Conservation (phyloP, 2,329 filamentous ascomycete genomes). For the Xylaria sp. region DNA sequence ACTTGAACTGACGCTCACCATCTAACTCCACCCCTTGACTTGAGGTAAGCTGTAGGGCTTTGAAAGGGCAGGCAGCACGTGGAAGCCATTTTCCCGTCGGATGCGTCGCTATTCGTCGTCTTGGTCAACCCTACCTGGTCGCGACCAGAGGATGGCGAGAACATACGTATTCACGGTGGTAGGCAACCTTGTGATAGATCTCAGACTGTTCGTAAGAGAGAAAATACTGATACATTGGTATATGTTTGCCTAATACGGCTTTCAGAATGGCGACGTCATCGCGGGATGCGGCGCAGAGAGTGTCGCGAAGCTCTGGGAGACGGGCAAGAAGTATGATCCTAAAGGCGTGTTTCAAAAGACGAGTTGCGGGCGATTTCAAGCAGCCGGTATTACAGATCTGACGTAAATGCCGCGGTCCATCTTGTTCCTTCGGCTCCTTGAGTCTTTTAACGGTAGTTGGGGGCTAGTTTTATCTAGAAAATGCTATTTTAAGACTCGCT, state of each 20-base stretch:
- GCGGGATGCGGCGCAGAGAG: conserved; percentile 14
- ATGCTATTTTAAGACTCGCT: too few species aligned
- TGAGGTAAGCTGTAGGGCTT: conserved; percentile 22
- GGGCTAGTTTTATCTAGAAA: too few species aligned
- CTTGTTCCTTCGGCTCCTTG: too few species aligned
- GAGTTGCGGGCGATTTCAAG: conserved; percentile 24
- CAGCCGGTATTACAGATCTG: too few species aligned
- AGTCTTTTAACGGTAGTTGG: too few species aligned
- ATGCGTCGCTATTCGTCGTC: conserved; percentile 26
- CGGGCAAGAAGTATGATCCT: conserved; percentile 20
- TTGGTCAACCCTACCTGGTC: conserved; percentile 28
- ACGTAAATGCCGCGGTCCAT: too few species aligned
- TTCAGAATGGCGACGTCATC: conserved; percentile 13
- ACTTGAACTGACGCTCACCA: conserved; percentile 11
- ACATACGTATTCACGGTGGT: conserved; percentile 21
- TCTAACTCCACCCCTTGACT: conserved; percentile 26
- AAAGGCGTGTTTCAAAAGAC: conserved; percentile 18
- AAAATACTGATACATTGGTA: conserved; percentile 22
- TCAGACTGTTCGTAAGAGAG: conserved; percentile 7
- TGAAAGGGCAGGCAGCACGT: conserved; percentile 22
- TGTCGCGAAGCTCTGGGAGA: conserved; percentile 4
- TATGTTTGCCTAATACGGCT: conserved; percentile 21
- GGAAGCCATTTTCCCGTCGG: conserved; percentile 21
- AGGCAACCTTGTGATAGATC: neutral
- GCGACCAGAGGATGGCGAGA: conserved; percentile 8